Conservation (phyloP, 768 basidiomycete genomes). For the Pleurotus djamor region DNA sequence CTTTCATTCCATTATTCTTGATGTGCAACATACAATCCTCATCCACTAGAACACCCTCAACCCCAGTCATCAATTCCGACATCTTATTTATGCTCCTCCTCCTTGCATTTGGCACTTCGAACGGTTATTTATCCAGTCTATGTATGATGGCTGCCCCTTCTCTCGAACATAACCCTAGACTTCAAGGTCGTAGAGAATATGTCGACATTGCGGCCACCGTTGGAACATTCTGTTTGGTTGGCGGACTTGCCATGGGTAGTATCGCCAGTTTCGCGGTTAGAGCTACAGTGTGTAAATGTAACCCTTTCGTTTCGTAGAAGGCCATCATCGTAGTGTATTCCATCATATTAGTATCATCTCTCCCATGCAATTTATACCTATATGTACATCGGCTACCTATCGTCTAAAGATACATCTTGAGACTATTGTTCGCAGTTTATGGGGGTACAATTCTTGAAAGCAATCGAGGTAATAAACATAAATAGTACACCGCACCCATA, state of each 20-base stretch:
- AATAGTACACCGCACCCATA: neutral
- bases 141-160: slow-evolving; percentile 86
- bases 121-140: slow-evolving; percentile 76
- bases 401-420: neutral
- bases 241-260: slow-evolving; percentile 75
- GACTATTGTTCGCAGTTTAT: neutral
- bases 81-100: slow-evolving; percentile 72
- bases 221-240: slow-evolving; percentile 74
- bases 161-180: slow-evolving; percentile 70
- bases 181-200: slow-evolving; percentile 70
- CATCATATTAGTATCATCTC: neutral
- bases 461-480: neutral
- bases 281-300: slow-evolving; percentile 65
- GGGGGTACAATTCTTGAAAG: neutral
- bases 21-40: slow-evolving; percentile 78
- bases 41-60: slow-evolving; percentile 20
- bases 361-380: neutral
- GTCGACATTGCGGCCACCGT: slow-evolving; percentile 86
- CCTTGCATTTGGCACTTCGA: slow-evolving; percentile 71
- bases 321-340: neutral
- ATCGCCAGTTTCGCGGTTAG: slow-evolving; percentile 79
- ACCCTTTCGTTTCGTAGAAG: slow-evolving; percentile 50
- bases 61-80: slow-evolving; percentile 74
- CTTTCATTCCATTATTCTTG: slow-evolving; percentile 88
- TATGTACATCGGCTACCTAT: neutral